These are phyloP conservation scores for Antitrichia curtipendula DNA, from an alignment of 225 moss, liverwort and hornwort species.

Conservation along the genomic window DNA sequence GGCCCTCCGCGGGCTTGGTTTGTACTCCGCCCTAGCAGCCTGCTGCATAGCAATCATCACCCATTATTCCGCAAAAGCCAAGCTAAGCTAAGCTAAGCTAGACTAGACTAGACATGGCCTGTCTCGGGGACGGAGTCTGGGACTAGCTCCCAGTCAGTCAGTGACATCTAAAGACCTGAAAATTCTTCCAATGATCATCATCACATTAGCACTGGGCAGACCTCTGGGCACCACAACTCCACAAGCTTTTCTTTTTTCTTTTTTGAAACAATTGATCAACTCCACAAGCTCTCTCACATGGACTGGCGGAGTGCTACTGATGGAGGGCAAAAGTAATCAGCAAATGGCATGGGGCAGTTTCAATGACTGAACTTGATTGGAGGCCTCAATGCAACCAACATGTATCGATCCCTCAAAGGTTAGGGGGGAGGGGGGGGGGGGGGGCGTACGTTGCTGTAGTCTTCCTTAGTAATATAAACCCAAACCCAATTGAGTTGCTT, in stretches of 20 bases:
- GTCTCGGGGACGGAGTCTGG: neutral
- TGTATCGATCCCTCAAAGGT: neutral
- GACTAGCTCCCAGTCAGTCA: neutral
- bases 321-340: neutral
- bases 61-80: slow-evolving; percentile 4
- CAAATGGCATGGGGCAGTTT: neutral
- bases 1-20: neutral
- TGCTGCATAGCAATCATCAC: slow-evolving; percentile 1
- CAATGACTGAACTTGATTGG: neutral
- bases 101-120: neutral
- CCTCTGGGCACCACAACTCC: neutral
- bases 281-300: too few species aligned
- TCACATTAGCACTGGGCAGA: neutral
- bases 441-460: too few species aligned
- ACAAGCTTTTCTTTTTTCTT: too few species aligned
- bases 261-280: too few species aligned
- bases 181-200: neutral
- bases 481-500: neutral
- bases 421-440: accelerated
- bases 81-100: too few species aligned
- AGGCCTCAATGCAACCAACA: neutral
- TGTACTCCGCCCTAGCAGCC: neutral
- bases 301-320: neutral
- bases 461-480: neutral
- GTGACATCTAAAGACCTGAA: neutral